Evolutionary conservation across 192 early-diverging fungal genomes (phyloP).

Genomic region (Coemansia asiatica): DNA sequence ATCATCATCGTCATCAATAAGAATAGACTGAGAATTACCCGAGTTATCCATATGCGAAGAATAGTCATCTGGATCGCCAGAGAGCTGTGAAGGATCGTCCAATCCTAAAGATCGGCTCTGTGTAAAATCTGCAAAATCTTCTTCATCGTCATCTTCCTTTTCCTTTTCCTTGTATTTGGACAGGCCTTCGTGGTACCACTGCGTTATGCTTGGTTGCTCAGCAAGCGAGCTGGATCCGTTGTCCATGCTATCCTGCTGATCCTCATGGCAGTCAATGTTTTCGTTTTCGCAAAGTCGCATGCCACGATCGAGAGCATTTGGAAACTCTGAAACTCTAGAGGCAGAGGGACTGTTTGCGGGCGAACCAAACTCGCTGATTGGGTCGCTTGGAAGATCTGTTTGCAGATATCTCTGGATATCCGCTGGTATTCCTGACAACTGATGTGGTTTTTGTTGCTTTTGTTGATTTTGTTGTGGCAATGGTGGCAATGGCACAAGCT

Average conservation of each 20-base stretch:
- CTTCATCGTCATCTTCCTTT: background rate
- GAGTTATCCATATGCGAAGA: background rate
- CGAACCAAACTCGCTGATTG: slow-evolving; percentile 44
- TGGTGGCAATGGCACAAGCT: background rate
- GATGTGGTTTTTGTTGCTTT: background rate
- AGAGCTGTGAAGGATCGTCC: background rate
- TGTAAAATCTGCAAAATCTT: background rate
- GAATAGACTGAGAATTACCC: slow-evolving; percentile 2
- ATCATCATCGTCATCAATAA: slow-evolving; percentile 4
- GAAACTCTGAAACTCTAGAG: background rate
- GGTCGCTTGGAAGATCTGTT: slow-evolving; percentile 35
- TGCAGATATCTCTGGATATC: background rate
- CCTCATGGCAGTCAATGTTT: background rate
- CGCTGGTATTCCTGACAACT: background rate
- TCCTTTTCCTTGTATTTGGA: background rate
- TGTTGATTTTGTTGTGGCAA: background rate
- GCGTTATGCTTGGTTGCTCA: slow-evolving; percentile 21
- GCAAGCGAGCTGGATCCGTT: background rate
- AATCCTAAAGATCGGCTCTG: background rate
- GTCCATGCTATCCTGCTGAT: background rate
- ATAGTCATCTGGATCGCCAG: background rate
- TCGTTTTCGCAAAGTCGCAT: background rate
- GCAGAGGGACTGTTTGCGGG: slow-evolving; percentile 12
- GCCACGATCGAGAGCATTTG: background rate
- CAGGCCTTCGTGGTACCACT: slow-evolving; percentile 45